Conservation (phyloP, 1,139 yeast genomes). For the Hanseniaspora sp. region DNA sequence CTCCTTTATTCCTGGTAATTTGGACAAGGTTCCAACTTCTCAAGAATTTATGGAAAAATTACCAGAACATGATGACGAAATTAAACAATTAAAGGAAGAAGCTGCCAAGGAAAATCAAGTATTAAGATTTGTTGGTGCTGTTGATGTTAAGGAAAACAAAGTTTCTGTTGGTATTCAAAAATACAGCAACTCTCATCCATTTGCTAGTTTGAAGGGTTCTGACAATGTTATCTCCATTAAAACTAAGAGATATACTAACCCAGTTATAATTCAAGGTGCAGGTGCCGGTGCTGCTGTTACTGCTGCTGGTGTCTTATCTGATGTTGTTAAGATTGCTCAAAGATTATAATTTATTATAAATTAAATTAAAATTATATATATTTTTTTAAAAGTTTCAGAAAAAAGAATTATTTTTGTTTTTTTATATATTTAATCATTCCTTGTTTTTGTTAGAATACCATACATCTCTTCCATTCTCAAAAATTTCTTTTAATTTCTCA, state of each 20-base stretch:
- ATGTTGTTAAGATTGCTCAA: constrained; percentile 80
- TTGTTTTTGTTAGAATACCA: constrained; percentile 28
- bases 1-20: constrained; percentile 76
- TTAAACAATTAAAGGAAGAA: constrained; percentile 63
- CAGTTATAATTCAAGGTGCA: constrained; percentile 93
- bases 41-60: constrained; percentile 69
- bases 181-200: constrained; percentile 80
- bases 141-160: constrained; percentile 56
- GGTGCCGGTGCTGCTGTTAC: constrained; percentile 99
- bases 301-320: constrained; percentile 96
- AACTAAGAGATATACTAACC: constrained; percentile 83
- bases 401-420: background rate
- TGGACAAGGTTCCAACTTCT: constrained; percentile 62
- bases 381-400: background rate
- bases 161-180: constrained; percentile 83
- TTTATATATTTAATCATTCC: background rate
- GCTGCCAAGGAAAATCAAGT: constrained; percentile 81
- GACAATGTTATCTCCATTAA: constrained; percentile 90
- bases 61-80: constrained; percentile 70
- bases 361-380: background rate
- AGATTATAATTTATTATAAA: constrained; percentile 36
- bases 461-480: constrained; percentile 45
- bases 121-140: constrained; percentile 83
- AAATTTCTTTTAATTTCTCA: constrained; percentile 39
- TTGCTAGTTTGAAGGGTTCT: constrained; percentile 88